phyloP scores from a whole-genome alignment of 2,329 filamentous ascomycete genomes.

The Aureobasidium sp. region DNA sequence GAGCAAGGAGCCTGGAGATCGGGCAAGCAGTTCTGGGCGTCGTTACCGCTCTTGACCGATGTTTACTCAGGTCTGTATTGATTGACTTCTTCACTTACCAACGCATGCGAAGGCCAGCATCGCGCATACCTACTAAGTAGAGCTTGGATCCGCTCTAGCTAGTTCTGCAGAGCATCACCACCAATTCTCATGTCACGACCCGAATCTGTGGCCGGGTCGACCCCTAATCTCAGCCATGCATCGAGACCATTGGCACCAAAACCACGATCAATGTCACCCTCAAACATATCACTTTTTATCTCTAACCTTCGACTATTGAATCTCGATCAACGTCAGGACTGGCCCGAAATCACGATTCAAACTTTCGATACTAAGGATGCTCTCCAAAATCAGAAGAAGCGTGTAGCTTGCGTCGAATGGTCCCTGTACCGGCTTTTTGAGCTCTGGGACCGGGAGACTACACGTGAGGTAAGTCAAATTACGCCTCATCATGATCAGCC shows the following conservation, averaged over 20 bases:
- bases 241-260: not conserved
- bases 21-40: not conserved
- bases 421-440: conserved; percentile 79
- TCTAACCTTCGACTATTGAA: conserved; percentile 79
- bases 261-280: conserved; percentile 30
- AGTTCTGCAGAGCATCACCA: not conserved
- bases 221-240: conserved; percentile 11
- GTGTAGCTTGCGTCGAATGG: conserved; percentile 82
- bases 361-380: conserved; percentile 63
- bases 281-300: conserved; percentile 61
- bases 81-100: not conserved
- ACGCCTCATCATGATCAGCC: too few species aligned
- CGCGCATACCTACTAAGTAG: not conserved
- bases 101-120: not conserved
- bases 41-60: conserved; percentile 13
- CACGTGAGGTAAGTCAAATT: conserved; percentile 54
- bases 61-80: conserved; percentile 10
- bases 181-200: conserved; percentile 15
- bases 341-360: conserved; percentile 65
- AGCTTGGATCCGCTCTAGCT: not conserved
- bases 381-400: conserved; percentile 69
- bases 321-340: conserved; percentile 68
- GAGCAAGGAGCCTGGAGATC: not conserved
- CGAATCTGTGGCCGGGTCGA: conserved; percentile 13
- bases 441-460: conserved; percentile 72